Base-by-base conservation (phyloP, 805 yeast genomes). In the Candida piceae region DNA sequence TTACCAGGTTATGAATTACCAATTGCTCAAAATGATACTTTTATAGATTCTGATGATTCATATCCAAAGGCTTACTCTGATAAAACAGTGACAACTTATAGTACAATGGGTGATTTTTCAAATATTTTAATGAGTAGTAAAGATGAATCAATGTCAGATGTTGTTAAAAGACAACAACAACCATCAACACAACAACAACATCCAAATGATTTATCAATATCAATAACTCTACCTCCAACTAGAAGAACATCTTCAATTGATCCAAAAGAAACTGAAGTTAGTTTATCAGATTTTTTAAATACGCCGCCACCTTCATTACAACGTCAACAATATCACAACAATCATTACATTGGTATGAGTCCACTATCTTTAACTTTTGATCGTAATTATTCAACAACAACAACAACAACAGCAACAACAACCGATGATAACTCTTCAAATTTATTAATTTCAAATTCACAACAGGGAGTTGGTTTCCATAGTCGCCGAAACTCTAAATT, bases 1-100 rank as follows among this genome's bases (percentile, higher is more conserved):
- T 34, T 58, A 16, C 63, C 63, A n/a, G 57, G 60, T 15, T 58
- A 45, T 35, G 20, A 29, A 8, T 34, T 52, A n/a, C n/a, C n/a
- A n/a, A n/a, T n/a, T n/a, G n/a, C n/a, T n/a, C n/a, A n/a, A n/a
- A n/a, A n/a, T n/a, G n/a, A n/a, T n/a, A n/a, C n/a, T n/a, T n/a
- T n/a, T 16, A 19, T 11, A 11, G 13, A 19, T 19, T 12, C 10
- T 18, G n/a, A 12, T 21, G 33, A 21, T n/a, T n/a, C n/a, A 15
- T 21, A 13, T 21, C 33, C 9, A 9, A 20, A 22, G n/a, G 16
- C 20, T 24, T 16, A 29, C 5, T 32, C 35, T 13, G 35, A 32
- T 17, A 16, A 15, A 12, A 31, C 34, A 16, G 19, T 23, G n/a
- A 22, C 34, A 16, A n/a, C 34, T 9, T 25, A 22, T 15, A 12